phyloP scores from a whole-genome alignment of 202 grass and related monocot species.

The Saccharum hybrid region DNA sequence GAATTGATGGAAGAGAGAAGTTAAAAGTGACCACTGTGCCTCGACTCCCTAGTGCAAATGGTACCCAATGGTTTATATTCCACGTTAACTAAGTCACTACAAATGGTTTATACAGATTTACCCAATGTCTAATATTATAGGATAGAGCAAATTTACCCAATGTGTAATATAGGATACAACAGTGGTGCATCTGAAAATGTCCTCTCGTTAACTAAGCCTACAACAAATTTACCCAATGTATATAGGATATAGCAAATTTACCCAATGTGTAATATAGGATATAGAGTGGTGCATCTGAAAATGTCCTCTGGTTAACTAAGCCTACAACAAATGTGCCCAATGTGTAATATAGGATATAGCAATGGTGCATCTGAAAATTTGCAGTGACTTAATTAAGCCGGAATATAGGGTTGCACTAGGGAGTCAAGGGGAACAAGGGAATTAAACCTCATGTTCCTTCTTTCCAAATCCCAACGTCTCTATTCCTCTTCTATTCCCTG shows the following conservation, averaged over 20 bases:
- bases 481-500: slow-evolving; percentile 66
- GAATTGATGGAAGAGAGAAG: too few species aligned
- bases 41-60: too few species aligned
- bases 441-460: slow-evolving; percentile 64
- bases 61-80: too few species aligned
- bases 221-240: too few species aligned
- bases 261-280: background rate
- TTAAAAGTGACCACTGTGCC: too few species aligned
- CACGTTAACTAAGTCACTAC: too few species aligned
- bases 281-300: background rate
- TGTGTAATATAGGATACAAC: background rate
- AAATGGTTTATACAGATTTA: background rate
- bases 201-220: too few species aligned
- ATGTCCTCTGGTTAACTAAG: too few species aligned
- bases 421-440: slow-evolving; percentile 62
- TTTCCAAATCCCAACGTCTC: slow-evolving; percentile 65
- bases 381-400: background rate
- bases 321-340: too few species aligned
- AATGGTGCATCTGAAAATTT: slow-evolving; percentile 33
- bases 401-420: slow-evolving; percentile 53
- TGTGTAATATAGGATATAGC: background rate
- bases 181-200: background rate
- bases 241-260: background rate
- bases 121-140: background rate
- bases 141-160: background rate